Conservation (phyloP, 2,329 filamentous ascomycete species). For the Diaporthe helianthi region DNA sequence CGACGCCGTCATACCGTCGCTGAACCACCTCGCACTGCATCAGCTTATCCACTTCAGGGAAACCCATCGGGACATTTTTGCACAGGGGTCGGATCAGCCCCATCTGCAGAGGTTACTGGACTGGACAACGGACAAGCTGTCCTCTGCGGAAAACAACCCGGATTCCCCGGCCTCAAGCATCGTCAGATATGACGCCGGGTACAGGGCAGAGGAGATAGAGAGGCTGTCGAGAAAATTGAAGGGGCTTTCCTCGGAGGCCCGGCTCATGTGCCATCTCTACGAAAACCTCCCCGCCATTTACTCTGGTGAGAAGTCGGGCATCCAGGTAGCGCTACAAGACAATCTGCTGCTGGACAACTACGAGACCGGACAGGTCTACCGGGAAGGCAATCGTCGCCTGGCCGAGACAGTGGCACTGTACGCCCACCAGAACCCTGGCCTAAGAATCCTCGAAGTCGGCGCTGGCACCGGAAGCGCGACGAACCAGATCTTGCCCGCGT, state of each 20-base stretch:
- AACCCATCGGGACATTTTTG: neutral
- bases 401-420: neutral
- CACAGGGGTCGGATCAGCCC: neutral
- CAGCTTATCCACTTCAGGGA: neutral
- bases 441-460: neutral
- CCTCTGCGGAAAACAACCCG: neutral
- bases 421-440: neutral
- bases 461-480: too few relatives aligned
- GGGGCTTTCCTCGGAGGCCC: neutral
- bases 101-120: neutral
- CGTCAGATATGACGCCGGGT: too few relatives aligned
- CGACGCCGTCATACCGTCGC: neutral
- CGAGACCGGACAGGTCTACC: neutral
- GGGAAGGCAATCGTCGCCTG: neutral
- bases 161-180: neutral
- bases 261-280: neutral
- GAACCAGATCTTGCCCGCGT: neutral
- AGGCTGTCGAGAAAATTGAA: neutral
- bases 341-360: slow-evolving; percentile 19
- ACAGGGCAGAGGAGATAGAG: neutral
- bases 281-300: neutral
- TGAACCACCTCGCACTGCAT: neutral
- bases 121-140: neutral
- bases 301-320: neutral
- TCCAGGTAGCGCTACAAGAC: slow-evolving; percentile 5